Evolutionary conservation across 345 rosid genomes (phyloP), one percentile per base, ranked within the genome.

Genomic region (Pseudoturritis turrita): DNA sequence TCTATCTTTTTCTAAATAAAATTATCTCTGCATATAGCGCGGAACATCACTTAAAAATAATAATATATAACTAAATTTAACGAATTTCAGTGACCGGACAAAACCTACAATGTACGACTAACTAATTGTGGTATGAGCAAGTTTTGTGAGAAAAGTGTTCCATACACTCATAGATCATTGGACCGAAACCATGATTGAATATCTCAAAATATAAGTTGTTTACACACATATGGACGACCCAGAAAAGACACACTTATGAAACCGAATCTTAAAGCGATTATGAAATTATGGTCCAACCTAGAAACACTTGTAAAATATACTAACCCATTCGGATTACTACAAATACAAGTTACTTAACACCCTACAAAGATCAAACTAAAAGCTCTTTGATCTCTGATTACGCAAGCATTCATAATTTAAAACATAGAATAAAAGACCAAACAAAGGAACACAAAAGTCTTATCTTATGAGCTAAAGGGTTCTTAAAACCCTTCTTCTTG

Each of bases 301-400:
- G 36, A 58, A 21, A 58, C 45, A 58, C 52, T 67, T 39, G 62
- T 18, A 41, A 62, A 28, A 49, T 31, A 59, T 31, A 74, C 15
- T 39, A 64, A 45, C 52, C 68, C 68, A 58, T 40, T 6, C 7
- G 54, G 73, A 68, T 68, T 59, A 68, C 69, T 25, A 59, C 56
- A 59, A 60, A 35, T 25, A 61, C 70, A 68, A 18, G 33, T 60
- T 51, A 67, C 41, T 52, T 52, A 8, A 49, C 54, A 60, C 31
- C 14, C 69, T 31, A 68, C 31, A 68, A 37, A 68, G 62, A 68
- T 25, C 74, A 67, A 74, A 66, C 53, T 50, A 46, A 67, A 58
- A 74, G 61, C 37, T 66, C 47, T 50, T 35, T 66, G 62, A 50
- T 29, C 67, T 59, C 73, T 60, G 49, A 67, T 29, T 41, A 67